Evolutionary conservation across 139 green algal genomes (phyloP), one percentile per base, ranked within the genome.

Genomic region (Chlorella sorokiniana): DNA sequence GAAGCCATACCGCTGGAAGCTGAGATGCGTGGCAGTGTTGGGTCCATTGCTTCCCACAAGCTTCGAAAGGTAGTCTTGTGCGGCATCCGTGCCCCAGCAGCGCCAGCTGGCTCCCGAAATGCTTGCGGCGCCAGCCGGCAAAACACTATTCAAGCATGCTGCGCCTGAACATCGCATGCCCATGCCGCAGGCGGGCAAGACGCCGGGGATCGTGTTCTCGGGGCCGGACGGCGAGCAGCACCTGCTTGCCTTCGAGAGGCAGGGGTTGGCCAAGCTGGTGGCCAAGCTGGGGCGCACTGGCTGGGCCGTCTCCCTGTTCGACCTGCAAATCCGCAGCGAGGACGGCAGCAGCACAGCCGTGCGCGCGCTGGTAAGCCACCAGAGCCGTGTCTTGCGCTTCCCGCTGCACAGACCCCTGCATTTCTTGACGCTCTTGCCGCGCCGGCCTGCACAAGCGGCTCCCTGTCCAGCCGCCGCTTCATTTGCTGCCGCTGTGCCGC

Each of bases 141-240:
- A 56, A 56, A 11, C 48, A 16, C 48, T 25, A 56, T 56, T 11
- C 62, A 33, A 16, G 11, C n/a, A 69, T 35, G 29, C 62, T 69
- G 62, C 62, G 16, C 11, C 62, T n/a, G 62, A 69, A 20, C 20
- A 69, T 72, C 33, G 20, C 27, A 62, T 31, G 7, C 20, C 1
- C 38, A 5, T n/a, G 38, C 62, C 64, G 18, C 76, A 86, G 62
- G 69, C 44, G 16, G 84, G 86, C 9, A 56, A 69, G 25, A 86
- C 61, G 18, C 84, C 86, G 0, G 86, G 74, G 20, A 84, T 81
- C 22, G 41, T 90, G n/a, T 87, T 89, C 37, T 85, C 80, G 20
- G 65, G 86, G 27, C 71, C 79, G 6, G 68, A 59, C 27, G 70
- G 83, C 22, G 37, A 79, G 56, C 44, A 82, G 38, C 59, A 62